A percentile compares a stretch with the other conserved stretches of the same genome.
Evolutionary conservation across 306 rosid genomes (phyloP).

Genomic region (Cicer chorassanicum): DNA sequence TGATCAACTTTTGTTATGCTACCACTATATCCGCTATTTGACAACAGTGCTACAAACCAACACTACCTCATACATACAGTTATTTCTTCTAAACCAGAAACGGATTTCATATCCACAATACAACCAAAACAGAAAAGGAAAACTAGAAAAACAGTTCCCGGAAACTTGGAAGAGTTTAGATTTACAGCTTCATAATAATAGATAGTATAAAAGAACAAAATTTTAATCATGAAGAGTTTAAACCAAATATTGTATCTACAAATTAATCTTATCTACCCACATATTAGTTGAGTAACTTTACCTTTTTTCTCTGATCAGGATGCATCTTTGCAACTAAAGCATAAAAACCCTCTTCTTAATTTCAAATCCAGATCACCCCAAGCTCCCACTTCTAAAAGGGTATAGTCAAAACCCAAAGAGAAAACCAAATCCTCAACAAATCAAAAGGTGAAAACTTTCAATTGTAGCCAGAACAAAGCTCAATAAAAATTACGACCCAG

Average conservation of each 20-base stretch:
- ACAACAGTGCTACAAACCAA: not conserved
- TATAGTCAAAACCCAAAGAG: constrained; percentile 41
- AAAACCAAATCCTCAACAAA: constrained; percentile 13
- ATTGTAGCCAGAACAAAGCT: constrained; percentile 22
- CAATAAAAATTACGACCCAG: constrained; percentile 39
- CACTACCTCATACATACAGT: not conserved
- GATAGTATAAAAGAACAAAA: not conserved
- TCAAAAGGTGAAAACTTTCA: constrained; percentile 31
- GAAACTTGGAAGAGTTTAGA: constrained; percentile 35
- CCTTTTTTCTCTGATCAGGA: constrained; percentile 95
- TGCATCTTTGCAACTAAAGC: constrained; percentile 70
- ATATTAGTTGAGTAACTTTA: constrained; percentile 44
- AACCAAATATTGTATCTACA: constrained; percentile 1
- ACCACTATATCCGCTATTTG: too few species aligned
- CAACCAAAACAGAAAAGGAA: constrained; percentile 22
- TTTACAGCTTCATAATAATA: constrained; percentile 16
- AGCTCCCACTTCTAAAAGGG: constrained; percentile 44
- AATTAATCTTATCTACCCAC: constrained; percentile 31
- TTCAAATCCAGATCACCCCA: constrained; percentile 58
- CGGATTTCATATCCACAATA: constrained; percentile 8
- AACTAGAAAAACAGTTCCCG: not conserved
- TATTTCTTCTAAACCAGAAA: constrained; percentile 33
- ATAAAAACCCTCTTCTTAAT: constrained; percentile 50
- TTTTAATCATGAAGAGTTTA: constrained; percentile 7
- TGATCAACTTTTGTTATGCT: too few species aligned